Evolutionary conservation across 306 rosid species (phyloP), one percentile per base, ranked within the genome.

Genomic region (Prosopis cineraria): DNA sequence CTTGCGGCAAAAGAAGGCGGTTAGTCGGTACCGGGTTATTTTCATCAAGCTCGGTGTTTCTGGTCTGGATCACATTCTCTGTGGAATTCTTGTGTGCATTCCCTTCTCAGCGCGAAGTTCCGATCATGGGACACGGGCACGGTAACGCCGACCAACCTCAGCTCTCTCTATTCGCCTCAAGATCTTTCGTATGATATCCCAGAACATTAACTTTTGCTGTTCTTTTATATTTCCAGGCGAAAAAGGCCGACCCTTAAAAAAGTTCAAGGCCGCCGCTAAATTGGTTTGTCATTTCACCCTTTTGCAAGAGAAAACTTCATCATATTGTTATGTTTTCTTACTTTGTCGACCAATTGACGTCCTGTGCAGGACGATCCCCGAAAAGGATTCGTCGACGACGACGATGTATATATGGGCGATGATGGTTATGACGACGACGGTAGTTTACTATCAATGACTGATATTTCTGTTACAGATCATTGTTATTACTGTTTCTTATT

Each of bases 391-490:
- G 89, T 80, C 44, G 95, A 85, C 0, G 93, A 87, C 1, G 95
- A 85, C 19, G 85, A 82, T 24, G 63, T 7, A 0, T 89, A 80
- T 72, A 87, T 82, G 55, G 89, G 89, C 36, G 95, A 90, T 5
- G 97, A 94, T 45, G 79, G 64, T 20, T 91, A 90, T 43, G 90
- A 92, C 0, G 97, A 92, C 17, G 87, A 92, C 50, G 98, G 98
- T 92, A 80, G 31, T 44, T 58, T 47, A 10, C 50, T 29, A 24
- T 25, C 53, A 4, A 69, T 52, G 66, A 58, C 29, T 68, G 53
- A 40, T 66, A 20, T 52, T 24, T 27, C 72, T 29, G 72, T 74
- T 36, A 45, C 31, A 6, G 14, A 39, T 39, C n/a, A 22, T 68
- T 68, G 12, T 22, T 24, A 24, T 39, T 10, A 37, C 29, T 65